A percentile compares a stretch with the other conserved stretches of the same genome.
These are phyloP conservation scores for Thielaviopsis punctulata DNA, from an alignment of 2,329 filamentous ascomycete species.

Conservation along the genomic window DNA sequence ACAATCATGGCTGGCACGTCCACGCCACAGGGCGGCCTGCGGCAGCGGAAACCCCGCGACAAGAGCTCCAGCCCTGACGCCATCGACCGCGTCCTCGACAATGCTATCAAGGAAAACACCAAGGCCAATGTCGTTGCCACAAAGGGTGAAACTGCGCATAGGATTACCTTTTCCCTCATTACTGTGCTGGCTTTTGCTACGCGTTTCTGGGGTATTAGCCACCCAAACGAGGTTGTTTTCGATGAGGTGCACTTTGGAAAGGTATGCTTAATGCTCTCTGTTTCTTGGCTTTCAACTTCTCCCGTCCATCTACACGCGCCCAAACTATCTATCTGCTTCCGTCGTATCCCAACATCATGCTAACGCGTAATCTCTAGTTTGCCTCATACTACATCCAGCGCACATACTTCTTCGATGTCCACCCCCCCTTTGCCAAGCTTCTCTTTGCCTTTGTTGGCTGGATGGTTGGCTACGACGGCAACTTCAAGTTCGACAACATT, in stretches of 20 bases:
- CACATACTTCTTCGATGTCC: constrained; percentile 99
- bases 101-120: constrained; percentile 25
- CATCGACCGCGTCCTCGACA: constrained; percentile 21
- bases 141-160: constrained; percentile 64
- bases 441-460: constrained; percentile 94
- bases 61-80: constrained; percentile 27
- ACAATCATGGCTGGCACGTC: constrained; percentile 30
- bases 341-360: too few species aligned
- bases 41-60: constrained; percentile 37
- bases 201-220: constrained; percentile 87
- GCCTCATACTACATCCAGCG: constrained; percentile 77
- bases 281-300: background rate
- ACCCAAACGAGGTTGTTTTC: constrained; percentile 93
- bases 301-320: background rate
- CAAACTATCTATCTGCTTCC: constrained; percentile 7
- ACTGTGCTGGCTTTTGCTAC: constrained; percentile 77
- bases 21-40: constrained; percentile 39
- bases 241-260: constrained; percentile 99
- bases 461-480: constrained; percentile 91
- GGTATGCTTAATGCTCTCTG: constrained; percentile 48
- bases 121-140: constrained; percentile 18
- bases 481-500: constrained; percentile 98
- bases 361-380: constrained; percentile 30
- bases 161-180: constrained; percentile 57
- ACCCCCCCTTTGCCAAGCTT: constrained; percentile 94